Base-by-base conservation (phyloP, 305 asterid genomes). In the Rubia balearica region DNA sequence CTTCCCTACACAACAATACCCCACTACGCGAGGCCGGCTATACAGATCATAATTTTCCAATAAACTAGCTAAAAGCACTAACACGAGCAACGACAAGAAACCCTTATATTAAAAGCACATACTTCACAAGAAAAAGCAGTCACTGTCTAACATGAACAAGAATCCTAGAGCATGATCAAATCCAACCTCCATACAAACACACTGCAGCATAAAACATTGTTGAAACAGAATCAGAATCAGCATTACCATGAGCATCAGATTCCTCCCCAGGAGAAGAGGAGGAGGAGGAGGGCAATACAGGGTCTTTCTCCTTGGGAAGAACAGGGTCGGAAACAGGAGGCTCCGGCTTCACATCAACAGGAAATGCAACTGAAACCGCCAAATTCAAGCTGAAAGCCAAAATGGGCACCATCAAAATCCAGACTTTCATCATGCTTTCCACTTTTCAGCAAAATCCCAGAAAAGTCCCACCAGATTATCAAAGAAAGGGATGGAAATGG, bases 241-340 rank as follows among this genome's bases (percentile, higher is more conserved):
- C 60, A 71, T 68, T 82, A 94, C 96, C 97, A 83, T 97, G 93
- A 78, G 96, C 78, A 74, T 80, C 83, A 68, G 96, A 84, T 5
- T 70, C 74, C 72, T 79, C 74, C 73, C 78, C 87, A 2, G 68
- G 68, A 56, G 96, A 76, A 65, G 91, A 74, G 66, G 91, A 79
- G 64, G 78, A 76, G 75, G 91, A 79, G 65, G 78, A 76, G 77
- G 87, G 91, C 68, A 85, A 87, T 60, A 84, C 75, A 1, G 99
- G 99, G 70, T 87, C 90, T 81, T 82, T 84, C 60, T 86, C 88
- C 63, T 85, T 80, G 14, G 97, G 97, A 81, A 88, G 82, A 84
- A 85, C 86, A 45, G 95, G 96, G 81, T 88, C 90, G 17, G 89
- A 61, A 62, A 75, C 90, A 24, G 96, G 93, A 21, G 96, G 83